Percentiles rank a stretch among this genome's conserved stretches.
phyloP scores from a whole-genome alignment of 345 rosid genomes.

The Erodium maritimum region DNA sequence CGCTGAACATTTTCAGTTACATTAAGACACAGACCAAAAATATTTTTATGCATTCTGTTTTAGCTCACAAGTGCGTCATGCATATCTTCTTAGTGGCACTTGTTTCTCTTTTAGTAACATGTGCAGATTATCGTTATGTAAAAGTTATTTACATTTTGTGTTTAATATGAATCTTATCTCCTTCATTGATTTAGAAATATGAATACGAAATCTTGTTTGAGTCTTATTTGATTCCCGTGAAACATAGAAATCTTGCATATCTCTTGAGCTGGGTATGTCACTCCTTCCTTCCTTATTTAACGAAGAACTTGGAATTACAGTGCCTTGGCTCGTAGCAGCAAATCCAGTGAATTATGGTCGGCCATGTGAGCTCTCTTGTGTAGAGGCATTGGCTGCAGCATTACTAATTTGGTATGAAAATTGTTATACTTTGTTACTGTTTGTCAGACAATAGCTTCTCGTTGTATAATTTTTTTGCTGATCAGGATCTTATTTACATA shows the following conservation, averaged over 20 bases:
- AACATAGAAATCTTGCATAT: not conserved
- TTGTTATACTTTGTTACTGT: not conserved
- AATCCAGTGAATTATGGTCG: slow-evolving; percentile 97
- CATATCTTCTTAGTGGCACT: too few relatives aligned
- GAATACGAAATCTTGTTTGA: too few relatives aligned
- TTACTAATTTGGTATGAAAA: slow-evolving; percentile 58
- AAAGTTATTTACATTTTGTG: too few relatives aligned
- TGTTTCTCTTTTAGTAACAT: too few relatives aligned
- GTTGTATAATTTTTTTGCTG: too few relatives aligned
- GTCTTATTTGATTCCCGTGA: not conserved
- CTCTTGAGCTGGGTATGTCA: not conserved
- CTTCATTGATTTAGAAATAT: too few relatives aligned
- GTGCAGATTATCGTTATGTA: too few relatives aligned
- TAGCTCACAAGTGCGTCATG: too few relatives aligned
- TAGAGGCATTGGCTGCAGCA: slow-evolving; percentile 92
- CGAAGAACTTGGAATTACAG: slow-evolving; percentile 29
- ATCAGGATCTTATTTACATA: not conserved
- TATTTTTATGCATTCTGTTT: too few relatives aligned
- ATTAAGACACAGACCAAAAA: not conserved
- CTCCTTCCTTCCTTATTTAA: not conserved
- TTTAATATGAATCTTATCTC: too few relatives aligned
- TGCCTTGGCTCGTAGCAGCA: slow-evolving; percentile 98
- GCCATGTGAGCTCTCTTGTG: slow-evolving; percentile 89
- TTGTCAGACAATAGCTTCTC: too few relatives aligned
- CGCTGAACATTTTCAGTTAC: not conserved